Base-by-base conservation (phyloP, 768 basidiomycete species). In the Kwoniella bestiolae region DNA sequence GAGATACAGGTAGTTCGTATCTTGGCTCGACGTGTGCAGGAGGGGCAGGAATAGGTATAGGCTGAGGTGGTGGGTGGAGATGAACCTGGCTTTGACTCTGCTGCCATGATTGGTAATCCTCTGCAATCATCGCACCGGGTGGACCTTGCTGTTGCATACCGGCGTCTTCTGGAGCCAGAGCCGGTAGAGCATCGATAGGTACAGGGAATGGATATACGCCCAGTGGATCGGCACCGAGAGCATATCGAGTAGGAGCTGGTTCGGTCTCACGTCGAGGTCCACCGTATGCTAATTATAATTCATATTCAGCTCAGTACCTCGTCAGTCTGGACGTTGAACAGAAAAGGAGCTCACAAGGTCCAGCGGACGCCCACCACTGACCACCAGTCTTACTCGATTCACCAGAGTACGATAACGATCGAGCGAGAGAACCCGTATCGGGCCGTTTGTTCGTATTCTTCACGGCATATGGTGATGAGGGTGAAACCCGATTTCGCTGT, bases 181-280 rank as follows among this genome's bases (percentile, higher is more conserved):
- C 66, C 0, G 74, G 74, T 26, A 75, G 41, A 29, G 69, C 38
- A n/a, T 63, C 68, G 5, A 28, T 60, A 26, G 74, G 74, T 26
- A 76, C 57, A 3, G 74, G 74, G 66, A 76, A 76, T 5, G 74
- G 74, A 32, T 73, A 76, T n/a, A 65, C 51, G 29, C 67, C 25
- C 41, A 65, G 44, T 12, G 46, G 45, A 7, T 66, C 58, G 6
- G 29, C 32, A 26, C 52, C 52, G 31, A 34, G 32, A 35, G 23
- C 52, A 25, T 55, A 55, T 55, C 31, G 32, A 3, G 23, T 9
- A 9, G 52, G 52, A 34, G 52, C 21, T 28, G 60, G 50, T 44
- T 61, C 58, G 3, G 58, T 60, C 16, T 60, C 58, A 11, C 58
- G 45, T 55, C 52, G 32, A n/a, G 52, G 52, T 21, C 52, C 52